A percentile compares a stretch with the other conserved stretches of the same genome.
Evolutionary conservation across 345 rosid species (phyloP).

Genomic region (Arabidopsis suecica): DNA sequence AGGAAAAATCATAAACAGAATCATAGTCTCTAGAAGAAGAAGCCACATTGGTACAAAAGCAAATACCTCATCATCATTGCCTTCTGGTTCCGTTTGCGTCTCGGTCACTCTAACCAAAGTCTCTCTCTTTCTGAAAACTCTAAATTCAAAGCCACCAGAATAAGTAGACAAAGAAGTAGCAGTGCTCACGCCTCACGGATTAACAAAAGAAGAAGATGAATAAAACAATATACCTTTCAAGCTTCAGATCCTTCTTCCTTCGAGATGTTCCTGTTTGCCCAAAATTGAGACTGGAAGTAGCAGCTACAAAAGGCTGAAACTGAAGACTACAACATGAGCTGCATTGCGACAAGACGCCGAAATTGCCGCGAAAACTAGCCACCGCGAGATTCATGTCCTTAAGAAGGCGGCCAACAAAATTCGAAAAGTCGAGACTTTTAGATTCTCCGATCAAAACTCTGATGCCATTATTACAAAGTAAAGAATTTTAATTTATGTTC

Average conservation of each 20-base stretch:
- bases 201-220: neutral
- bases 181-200: neutral
- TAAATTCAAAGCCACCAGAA: constrained; percentile 15
- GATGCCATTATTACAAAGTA: constrained; percentile 31
- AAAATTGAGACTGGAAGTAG: constrained; percentile 48
- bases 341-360: constrained; percentile 54
- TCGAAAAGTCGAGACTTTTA: constrained; percentile 19
- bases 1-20: neutral
- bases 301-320: constrained; percentile 58
- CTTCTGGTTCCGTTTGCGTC: constrained; percentile 74
- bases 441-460: constrained; percentile 30
- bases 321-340: constrained; percentile 60
- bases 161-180: constrained; percentile 5
- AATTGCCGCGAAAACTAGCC: constrained; percentile 59
- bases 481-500: neutral
- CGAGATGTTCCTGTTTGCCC: constrained; percentile 37
- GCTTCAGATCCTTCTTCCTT: constrained; percentile 41
- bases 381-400: constrained; percentile 58
- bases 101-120: constrained; percentile 64
- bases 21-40: neutral
- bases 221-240: constrained; percentile 49
- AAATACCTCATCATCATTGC: constrained; percentile 72
- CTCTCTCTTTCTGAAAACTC: constrained; percentile 57
- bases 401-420: constrained; percentile 1
- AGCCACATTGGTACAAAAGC: neutral